A percentile compares a stretch with the other conserved stretches of the same genome.
phyloP scores from a whole-genome alignment of 306 rosid species.

The Medicago ruthenica region DNA sequence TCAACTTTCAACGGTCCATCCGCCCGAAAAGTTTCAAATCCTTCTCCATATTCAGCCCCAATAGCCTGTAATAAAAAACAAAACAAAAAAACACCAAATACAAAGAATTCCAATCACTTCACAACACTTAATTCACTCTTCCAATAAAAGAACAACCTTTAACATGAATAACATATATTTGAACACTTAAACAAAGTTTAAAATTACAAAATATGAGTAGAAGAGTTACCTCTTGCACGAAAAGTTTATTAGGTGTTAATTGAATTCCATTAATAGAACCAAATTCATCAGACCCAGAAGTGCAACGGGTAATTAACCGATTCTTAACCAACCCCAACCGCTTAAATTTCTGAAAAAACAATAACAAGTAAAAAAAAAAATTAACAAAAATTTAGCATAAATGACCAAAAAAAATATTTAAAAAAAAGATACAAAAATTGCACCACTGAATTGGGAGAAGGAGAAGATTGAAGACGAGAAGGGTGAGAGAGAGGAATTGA shows the following conservation, averaged over 20 bases:
- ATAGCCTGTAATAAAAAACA: slow-evolving; percentile 66
- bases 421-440: too few species aligned
- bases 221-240: slow-evolving; percentile 75
- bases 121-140: slow-evolving; percentile 37
- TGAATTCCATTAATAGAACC: slow-evolving; percentile 64
- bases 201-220: slow-evolving; percentile 24
- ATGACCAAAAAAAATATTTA: too few species aligned
- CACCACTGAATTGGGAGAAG: slow-evolving; percentile 20
- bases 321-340: slow-evolving; percentile 60
- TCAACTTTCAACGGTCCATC: slow-evolving; percentile 96
- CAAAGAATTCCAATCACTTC: slow-evolving; percentile 26
- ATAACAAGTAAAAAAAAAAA: not conserved
- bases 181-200: slow-evolving; percentile 12
- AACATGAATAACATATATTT: slow-evolving; percentile 8
- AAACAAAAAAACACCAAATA: slow-evolving; percentile 13
- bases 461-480: slow-evolving; percentile 54
- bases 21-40: slow-evolving; percentile 90
- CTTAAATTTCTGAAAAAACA: slow-evolving; percentile 56
- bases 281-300: slow-evolving; percentile 66
- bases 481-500: slow-evolving; percentile 59
- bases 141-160: slow-evolving; percentile 33
- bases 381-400: too few species aligned
- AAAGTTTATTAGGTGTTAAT: slow-evolving; percentile 74
- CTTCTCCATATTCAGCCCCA: slow-evolving; percentile 99
- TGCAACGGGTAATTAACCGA: slow-evolving; percentile 57